Evolutionary conservation across 75 land plant species (phyloP).

Genomic region (Ceratopteris richardii): DNA sequence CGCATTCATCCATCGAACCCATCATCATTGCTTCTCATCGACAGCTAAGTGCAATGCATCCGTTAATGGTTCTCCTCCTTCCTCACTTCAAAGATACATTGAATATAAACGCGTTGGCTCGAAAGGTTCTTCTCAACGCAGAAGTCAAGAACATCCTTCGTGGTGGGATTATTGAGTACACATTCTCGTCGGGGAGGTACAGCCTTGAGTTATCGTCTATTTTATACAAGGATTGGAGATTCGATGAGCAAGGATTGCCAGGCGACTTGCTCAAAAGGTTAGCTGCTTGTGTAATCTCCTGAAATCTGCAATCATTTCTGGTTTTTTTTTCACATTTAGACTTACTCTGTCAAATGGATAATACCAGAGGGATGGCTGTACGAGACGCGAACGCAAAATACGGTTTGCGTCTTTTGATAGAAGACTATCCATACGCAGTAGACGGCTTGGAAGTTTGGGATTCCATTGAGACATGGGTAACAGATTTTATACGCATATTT

Average conservation of each 20-base stretch:
- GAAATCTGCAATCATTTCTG: background rate
- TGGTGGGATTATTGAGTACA: conserved; percentile 66
- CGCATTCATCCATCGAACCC: conserved; percentile 57
- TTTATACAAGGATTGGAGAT: conserved; percentile 56
- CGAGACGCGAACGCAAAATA: conserved; percentile 5
- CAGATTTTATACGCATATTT: conserved; percentile 21
- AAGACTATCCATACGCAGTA: conserved; percentile 38
- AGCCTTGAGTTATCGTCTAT: conserved; percentile 59
- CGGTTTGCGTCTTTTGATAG: conserved; percentile 24
- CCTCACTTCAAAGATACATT: conserved; percentile 75
- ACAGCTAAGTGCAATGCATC: conserved; percentile 63
- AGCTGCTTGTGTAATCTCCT: background rate
- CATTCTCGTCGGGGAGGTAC: conserved; percentile 57
- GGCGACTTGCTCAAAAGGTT: conserved; percentile 50
- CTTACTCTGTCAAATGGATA: background rate
- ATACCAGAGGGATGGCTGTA: conserved; percentile 13
- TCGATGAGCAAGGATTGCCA: conserved; percentile 69
- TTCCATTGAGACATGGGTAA: conserved; percentile 26
- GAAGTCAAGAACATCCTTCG: background rate
- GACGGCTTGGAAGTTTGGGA: conserved; percentile 29
- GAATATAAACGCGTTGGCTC: conserved; percentile 60
- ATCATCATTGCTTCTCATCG: conserved; percentile 61
- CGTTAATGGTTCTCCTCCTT: conserved; percentile 45
- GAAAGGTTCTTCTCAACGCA: conserved; percentile 57
- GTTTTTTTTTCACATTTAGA: background rate